Evolutionary conservation across 2,329 filamentous ascomycete species (phyloP).

Genomic region (Paraconiothyrium brasiliense): DNA sequence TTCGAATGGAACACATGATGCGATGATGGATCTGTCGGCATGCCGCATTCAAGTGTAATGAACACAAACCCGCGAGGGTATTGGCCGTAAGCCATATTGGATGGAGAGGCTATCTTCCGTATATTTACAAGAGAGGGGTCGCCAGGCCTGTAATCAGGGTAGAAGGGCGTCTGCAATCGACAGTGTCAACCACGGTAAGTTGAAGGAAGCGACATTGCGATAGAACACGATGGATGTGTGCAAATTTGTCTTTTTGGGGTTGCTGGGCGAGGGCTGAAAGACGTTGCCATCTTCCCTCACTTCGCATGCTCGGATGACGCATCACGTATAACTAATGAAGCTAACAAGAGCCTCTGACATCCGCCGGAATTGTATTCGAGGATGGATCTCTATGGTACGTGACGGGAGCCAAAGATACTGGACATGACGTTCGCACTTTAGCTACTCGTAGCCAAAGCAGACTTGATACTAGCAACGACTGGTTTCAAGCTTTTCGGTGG

Average conservation of each 20-base stretch:
- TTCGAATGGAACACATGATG: background rate
- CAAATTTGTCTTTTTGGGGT: background rate
- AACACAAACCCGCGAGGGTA: too few relatives aligned
- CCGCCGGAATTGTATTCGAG: background rate
- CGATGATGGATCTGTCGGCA: background rate
- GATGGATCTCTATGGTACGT: background rate
- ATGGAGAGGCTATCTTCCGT: background rate
- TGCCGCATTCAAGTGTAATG: background rate
- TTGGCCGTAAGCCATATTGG: too few relatives aligned
- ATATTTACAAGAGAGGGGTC: background rate
- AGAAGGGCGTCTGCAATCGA: background rate
- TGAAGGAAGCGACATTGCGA: background rate
- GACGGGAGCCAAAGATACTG: background rate
- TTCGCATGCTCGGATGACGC: background rate
- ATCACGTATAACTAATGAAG: background rate
- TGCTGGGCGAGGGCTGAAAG: background rate
- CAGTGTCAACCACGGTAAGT: background rate
- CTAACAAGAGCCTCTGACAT: background rate
- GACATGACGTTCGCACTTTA: background rate
- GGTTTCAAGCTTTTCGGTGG: constrained; percentile 44
- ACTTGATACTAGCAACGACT: constrained; percentile 38
- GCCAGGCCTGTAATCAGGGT: background rate
- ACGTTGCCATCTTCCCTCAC: background rate
- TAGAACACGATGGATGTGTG: background rate
- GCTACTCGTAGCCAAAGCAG: background rate